Evolutionary conservation across 306 rosid species (phyloP).

Genomic region (Pyrus pyrifolia): DNA sequence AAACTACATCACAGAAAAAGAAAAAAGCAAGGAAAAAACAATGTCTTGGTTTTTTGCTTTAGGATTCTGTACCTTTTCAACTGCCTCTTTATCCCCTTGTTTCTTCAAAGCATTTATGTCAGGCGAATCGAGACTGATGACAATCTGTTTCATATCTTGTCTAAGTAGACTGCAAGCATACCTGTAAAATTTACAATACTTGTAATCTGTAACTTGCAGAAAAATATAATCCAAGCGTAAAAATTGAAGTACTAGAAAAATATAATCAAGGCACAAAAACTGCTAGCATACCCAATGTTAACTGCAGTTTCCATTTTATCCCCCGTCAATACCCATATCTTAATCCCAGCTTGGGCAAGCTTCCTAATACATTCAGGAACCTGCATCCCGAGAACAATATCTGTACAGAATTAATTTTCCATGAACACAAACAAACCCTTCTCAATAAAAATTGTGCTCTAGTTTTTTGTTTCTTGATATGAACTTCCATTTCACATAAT

Average conservation of each 20-base stretch:
- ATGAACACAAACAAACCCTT: conserved; percentile 3
- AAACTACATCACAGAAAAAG: too few relatives aligned
- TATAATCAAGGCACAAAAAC: not conserved
- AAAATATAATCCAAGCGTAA: not conserved
- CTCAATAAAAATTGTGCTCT: not conserved
- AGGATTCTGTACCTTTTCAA: conserved; percentile 41
- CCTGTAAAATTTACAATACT: conserved; percentile 30
- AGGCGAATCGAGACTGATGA: conserved; percentile 63
- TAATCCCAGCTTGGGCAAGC: conserved; percentile 69
- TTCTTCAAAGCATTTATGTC: conserved; percentile 57
- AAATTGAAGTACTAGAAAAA: not conserved
- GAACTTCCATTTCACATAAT: conserved; percentile 4
- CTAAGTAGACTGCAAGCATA: conserved; percentile 82
- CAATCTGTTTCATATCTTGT: conserved; percentile 66
- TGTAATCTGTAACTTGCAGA: conserved; percentile 12
- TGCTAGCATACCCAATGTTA: conserved; percentile 59
- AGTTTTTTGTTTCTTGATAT: not conserved
- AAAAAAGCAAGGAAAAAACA: not conserved
- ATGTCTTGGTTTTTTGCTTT: not conserved
- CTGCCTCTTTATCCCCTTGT: conserved; percentile 51
- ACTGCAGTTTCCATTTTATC: conserved; percentile 96
- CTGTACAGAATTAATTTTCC: conserved; percentile 12
- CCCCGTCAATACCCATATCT: conserved; percentile 91
- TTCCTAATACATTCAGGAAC: conserved; percentile 78
- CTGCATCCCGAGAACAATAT: conserved; percentile 37